Evolutionary conservation across 176 grass and related monocot genomes (phyloP).

Genomic region (Elaeis guineensis): DNA sequence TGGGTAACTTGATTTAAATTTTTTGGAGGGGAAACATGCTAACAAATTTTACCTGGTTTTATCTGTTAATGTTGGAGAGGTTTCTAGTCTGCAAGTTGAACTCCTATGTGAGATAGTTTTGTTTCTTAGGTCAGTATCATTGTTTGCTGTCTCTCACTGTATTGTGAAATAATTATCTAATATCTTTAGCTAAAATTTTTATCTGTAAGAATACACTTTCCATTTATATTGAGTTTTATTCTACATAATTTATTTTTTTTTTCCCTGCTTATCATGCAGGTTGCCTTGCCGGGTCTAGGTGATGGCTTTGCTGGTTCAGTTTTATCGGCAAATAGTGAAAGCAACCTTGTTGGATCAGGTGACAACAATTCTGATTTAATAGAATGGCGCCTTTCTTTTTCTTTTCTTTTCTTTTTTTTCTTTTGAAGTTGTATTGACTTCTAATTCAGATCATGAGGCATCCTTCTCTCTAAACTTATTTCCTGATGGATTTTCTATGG

Average conservation of each 20-base stretch:
- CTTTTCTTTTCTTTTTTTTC: not conserved
- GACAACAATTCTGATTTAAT: conserved; percentile 1
- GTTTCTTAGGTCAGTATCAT: too few relatives aligned
- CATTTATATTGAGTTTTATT: not conserved
- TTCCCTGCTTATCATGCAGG: conserved; percentile 16
- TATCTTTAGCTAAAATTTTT: not conserved
- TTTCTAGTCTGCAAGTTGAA: too few relatives aligned
- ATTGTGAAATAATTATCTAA: too few relatives aligned
- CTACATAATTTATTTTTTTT: not conserved
- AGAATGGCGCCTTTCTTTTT: too few relatives aligned
- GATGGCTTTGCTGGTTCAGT: not conserved
- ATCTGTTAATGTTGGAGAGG: too few relatives aligned
- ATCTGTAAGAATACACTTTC: not conserved
- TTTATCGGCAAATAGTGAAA: not conserved
- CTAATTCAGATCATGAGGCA: conserved; percentile 23
- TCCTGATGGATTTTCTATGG: conserved; percentile 34
- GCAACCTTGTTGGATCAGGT: conserved; percentile 19
- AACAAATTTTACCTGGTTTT: too few relatives aligned
- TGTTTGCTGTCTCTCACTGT: too few relatives aligned
- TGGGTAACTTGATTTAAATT: too few relatives aligned
- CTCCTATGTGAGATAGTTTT: too few relatives aligned
- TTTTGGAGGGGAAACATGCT: too few relatives aligned
- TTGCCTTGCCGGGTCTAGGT: not conserved
- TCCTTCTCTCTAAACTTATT: conserved; percentile 55
- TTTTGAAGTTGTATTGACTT: not conserved